These are phyloP conservation scores for Flagelloscypha sp. DNA, from an alignment of 768 basidiomycete species.

Conservation along the genomic window DNA sequence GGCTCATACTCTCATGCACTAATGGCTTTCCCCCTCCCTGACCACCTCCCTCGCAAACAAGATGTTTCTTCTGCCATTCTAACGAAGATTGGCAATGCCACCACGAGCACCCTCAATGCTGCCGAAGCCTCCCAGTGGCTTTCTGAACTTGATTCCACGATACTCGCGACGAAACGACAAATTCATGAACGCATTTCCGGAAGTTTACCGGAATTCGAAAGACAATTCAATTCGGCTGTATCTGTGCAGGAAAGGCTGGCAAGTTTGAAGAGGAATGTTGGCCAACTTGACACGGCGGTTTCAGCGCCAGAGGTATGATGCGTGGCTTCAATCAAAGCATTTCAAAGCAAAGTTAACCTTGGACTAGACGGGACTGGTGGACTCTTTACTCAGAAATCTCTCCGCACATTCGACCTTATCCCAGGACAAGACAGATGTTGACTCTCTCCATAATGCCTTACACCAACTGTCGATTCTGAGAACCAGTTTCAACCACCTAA, in stretches of 20 bases:
- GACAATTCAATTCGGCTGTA: constrained; percentile 53
- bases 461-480: constrained; percentile 48
- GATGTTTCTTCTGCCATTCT: constrained; percentile 70
- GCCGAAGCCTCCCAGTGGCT: constrained; percentile 62
- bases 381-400: constrained; percentile 47
- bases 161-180: constrained; percentile 61
- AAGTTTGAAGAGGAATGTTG: constrained; percentile 44
- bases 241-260: constrained; percentile 54
- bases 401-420: constrained; percentile 53
- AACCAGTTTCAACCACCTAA: constrained; percentile 35
- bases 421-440: constrained; percentile 53
- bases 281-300: constrained; percentile 40
- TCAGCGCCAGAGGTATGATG: constrained; percentile 51
- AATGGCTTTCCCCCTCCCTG: constrained; percentile 72
- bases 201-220: constrained; percentile 55
- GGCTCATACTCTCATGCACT: constrained; percentile 9
- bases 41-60: constrained; percentile 63
- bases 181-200: constrained; percentile 68
- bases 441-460: constrained; percentile 40
- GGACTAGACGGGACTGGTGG: constrained; percentile 58
- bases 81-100: constrained; percentile 57
- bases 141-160: constrained; percentile 61
- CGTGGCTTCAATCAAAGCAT: constrained; percentile 1
- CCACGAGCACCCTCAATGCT: constrained; percentile 49
- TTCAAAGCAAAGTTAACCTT: constrained; percentile 10